Conservation (phyloP, 2,329 filamentous ascomycete species). For the Xylariaceae sp. region DNA sequence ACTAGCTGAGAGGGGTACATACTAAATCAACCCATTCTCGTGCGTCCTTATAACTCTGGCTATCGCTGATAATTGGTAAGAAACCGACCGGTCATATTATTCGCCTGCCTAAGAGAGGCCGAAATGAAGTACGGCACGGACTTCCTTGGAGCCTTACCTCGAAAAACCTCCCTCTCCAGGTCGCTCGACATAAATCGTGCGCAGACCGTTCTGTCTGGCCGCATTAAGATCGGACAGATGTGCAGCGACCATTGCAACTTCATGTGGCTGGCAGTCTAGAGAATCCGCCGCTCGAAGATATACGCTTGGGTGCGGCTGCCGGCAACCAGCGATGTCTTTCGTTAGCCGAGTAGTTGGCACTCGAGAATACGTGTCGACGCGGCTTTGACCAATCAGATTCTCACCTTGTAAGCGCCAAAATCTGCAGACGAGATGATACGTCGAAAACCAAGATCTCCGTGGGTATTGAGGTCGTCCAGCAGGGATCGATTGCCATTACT, state of each 20-base stretch:
- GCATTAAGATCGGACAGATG: conserved; percentile 68
- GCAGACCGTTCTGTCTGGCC: conserved; percentile 62
- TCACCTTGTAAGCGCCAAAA: conserved; percentile 67
- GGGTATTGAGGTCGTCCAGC: conserved; percentile 60
- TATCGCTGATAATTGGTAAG: conserved; percentile 30
- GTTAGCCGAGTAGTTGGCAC: background rate
- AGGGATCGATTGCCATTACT: conserved; percentile 72
- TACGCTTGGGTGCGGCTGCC: conserved; percentile 56
- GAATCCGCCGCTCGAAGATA: conserved; percentile 66
- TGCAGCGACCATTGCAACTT: conserved; percentile 76
- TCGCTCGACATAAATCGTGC: conserved; percentile 65
- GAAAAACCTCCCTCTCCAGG: conserved; percentile 62
- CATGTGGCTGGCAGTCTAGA: conserved; percentile 53
- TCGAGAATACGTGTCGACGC: conserved; percentile 1
- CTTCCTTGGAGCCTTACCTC: conserved; percentile 5
- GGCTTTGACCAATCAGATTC: background rate
- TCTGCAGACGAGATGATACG: conserved; percentile 64
- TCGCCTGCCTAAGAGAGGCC: background rate
- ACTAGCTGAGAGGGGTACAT: background rate
- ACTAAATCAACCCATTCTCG: conserved; percentile 62
- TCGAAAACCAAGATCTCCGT: conserved; percentile 61
- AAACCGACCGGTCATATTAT: background rate
- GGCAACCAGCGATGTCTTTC: conserved; percentile 1
- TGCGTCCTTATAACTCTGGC: conserved; percentile 49
- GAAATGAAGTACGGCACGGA: background rate